Evolutionary conservation across 2,329 filamentous ascomycete genomes (phyloP).

Genomic region (Aspergillus sp.): DNA sequence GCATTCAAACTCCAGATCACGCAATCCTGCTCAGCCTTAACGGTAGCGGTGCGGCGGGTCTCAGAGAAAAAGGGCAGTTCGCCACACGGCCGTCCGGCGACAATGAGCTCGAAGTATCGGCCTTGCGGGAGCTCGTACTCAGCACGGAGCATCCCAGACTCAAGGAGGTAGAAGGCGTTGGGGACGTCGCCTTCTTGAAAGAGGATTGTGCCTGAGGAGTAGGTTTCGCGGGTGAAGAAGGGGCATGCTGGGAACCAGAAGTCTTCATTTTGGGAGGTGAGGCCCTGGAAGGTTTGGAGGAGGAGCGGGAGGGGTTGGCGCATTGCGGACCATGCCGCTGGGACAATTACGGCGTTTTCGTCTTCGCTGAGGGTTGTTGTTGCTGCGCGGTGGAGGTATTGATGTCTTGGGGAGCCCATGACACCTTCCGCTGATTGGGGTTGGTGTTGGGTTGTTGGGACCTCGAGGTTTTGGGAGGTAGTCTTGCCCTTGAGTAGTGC

Average conservation of each 20-base stretch:
- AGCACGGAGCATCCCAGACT: slow-evolving; percentile 82
- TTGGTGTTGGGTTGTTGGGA: slow-evolving; percentile 30
- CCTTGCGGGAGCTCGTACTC: slow-evolving; percentile 93
- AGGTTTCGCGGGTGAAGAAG: slow-evolving; percentile 73
- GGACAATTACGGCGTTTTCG: slow-evolving; percentile 52
- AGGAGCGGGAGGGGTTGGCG: slow-evolving; percentile 88
- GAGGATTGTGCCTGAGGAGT: slow-evolving; percentile 67
- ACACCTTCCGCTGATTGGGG: slow-evolving; percentile 48
- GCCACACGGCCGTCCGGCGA: slow-evolving; percentile 91
- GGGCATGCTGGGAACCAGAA: slow-evolving; percentile 84
- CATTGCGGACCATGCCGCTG: slow-evolving; percentile 77
- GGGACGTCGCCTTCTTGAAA: slow-evolving; percentile 76
- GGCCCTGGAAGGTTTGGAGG: slow-evolving; percentile 89
- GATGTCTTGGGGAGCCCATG: slow-evolving; percentile 75
- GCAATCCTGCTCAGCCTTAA: slow-evolving; percentile 76
- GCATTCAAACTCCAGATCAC: slow-evolving; percentile 78
- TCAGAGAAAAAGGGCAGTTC: slow-evolving; percentile 96
- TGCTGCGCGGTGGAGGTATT: slow-evolving; percentile 75
- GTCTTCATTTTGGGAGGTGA: slow-evolving; percentile 84
- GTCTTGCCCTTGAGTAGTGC: slow-evolving; percentile 25
- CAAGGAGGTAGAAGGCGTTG: slow-evolving; percentile 84
- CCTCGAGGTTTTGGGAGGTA: slow-evolving; percentile 23
- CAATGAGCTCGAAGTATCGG: slow-evolving; percentile 83
- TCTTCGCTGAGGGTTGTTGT: slow-evolving; percentile 69
- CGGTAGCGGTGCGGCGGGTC: slow-evolving; percentile 82